Percentiles rank a stretch among this genome's conserved stretches.
Evolutionary conservation across 2,329 filamentous ascomycete genomes (phyloP).

Genomic region (Clarireedia homoeocarpa): DNA sequence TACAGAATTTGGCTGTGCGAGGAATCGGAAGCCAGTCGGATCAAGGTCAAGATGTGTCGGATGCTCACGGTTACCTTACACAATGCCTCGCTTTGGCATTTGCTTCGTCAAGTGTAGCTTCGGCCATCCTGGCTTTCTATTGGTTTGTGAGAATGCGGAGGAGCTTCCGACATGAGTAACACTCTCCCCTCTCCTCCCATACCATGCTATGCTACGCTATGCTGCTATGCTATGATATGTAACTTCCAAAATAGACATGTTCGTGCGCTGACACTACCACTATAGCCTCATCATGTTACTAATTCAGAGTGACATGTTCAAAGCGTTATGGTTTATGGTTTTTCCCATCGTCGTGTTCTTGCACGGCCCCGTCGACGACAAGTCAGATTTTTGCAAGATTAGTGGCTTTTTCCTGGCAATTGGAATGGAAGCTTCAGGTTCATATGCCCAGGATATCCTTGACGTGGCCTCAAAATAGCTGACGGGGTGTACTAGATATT

Average conservation of each 20-base stretch:
- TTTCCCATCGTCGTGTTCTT: conserved; percentile 53
- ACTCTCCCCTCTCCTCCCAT: neutral
- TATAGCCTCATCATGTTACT: conserved; percentile 64
- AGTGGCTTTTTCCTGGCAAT: conserved; percentile 60
- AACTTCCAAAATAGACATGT: neutral
- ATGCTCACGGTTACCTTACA: conserved; percentile 17
- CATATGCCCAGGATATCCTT: conserved; percentile 11
- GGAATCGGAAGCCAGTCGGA: conserved; percentile 10
- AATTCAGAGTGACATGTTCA: conserved; percentile 64
- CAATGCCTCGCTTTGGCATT: conserved; percentile 31
- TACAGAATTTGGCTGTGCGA: conserved; percentile 4
- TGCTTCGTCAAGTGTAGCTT: conserved; percentile 46
- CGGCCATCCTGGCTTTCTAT: conserved; percentile 51
- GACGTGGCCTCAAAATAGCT: neutral
- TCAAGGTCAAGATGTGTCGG: conserved; percentile 7
- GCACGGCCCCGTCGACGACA: conserved; percentile 40
- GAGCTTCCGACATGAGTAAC: conserved; percentile 64
- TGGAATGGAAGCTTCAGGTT: conserved; percentile 58
- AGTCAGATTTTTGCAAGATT: conserved; percentile 55
- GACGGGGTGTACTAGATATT: conserved; percentile 41
- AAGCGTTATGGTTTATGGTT: conserved; percentile 60
- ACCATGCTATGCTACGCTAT: neutral
- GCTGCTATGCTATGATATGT: neutral
- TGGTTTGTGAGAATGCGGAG: conserved; percentile 70
- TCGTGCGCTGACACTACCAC: conserved; percentile 13